Evolutionary conservation across 2,329 filamentous ascomycete species (phyloP), one percentile per base, ranked within the genome.

Genomic region (Fusarium poae): DNA sequence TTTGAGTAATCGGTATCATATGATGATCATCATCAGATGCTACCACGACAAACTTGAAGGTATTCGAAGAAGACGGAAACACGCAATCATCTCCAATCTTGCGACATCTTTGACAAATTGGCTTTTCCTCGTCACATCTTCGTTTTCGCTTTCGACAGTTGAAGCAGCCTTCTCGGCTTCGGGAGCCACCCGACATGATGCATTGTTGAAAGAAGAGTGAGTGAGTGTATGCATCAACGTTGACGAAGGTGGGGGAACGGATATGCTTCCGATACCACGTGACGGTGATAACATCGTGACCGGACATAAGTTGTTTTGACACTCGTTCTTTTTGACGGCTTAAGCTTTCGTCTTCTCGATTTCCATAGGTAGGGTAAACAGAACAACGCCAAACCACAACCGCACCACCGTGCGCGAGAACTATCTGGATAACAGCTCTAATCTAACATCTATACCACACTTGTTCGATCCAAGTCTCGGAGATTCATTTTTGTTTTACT

Each of bases 121-220:
- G 72, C 18, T 74, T 74, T 21, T 70, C 40, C 20, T 70, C 56
- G 67, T 86, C 83, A 72, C 84, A 86, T 53, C 79, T 78, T n/a
- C 84, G 74, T 69, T 84, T 86, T 58, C 84, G 79, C 62, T 82
- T 84, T 56, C 84, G 79, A 68, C 84, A 85, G 58, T 82, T 81
- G 57, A 79, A 80, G 74, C 83, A 85, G 54, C 72, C 71, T 10
- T 69, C 58, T 34, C 71, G 72, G 49, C 71, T 70, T 35, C 70
- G 69, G 32, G 67, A 69, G 61, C 71, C 71, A 56, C 62, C 49
- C 34, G 58, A 30, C 72, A 72, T 74, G 56, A 55, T 60, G 62
- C 66, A 70, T 73, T 21, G 56, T 44, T 32, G 10, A 23, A 13
- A 13, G 30, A 39, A 39, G n/a, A 21, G 20, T 20, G 32, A 39